Base-by-base conservation (phyloP, 495 filamentous ascomycete genomes). In the Usnea hakonensis region DNA sequence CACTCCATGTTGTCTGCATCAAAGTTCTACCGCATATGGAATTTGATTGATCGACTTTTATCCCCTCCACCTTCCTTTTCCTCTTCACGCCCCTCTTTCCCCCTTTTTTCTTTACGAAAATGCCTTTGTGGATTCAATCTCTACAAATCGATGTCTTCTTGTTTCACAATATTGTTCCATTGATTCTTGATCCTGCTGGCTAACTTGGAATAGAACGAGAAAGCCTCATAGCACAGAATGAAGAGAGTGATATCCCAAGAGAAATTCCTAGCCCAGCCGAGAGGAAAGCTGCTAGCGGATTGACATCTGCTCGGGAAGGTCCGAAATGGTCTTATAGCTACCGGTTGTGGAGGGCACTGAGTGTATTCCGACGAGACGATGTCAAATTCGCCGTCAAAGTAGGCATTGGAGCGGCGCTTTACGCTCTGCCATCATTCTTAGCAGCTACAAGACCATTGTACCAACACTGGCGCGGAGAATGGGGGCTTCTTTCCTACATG, bases 401-500 rank as follows among this genome's bases (percentile, higher is more conserved):
- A 54, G 94, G 94, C 32, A 79, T 87, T 23, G 94, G 94, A 37
- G 94, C 93, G 14, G 81, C 88, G 14, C 74, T 96, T 3, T 97
- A 91, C 75, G 92, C 90, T 23, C 79, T 95, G 66, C 87, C 90
- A 52, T 85, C 94, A 9, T 98, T 96, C 70, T 77, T 97, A 58
- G 82, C 85, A 10, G 75, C 79, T 7, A 94, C 89, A 17, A 79
- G 90, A 59, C 89, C 91, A 0, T 78, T 87, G 50, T 98, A 96
- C 69, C 79, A 82, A 26, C 88, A 88, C 65, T 98, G 92, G 91
- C 79, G 93, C 67, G 94, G 93, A 1, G 94, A 98, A 80, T 98
- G 94, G 94, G 94, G 93, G 16, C 78, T 97, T 2, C 72, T 97
- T 41, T 96, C 93, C 0, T 98, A 96, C 76, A 98, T 98, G 94